Percentiles rank a stretch among this genome's conserved stretches.
Evolutionary conservation across 768 basidiomycete genomes (phyloP).

Genomic region (Tylopilus sp.): DNA sequence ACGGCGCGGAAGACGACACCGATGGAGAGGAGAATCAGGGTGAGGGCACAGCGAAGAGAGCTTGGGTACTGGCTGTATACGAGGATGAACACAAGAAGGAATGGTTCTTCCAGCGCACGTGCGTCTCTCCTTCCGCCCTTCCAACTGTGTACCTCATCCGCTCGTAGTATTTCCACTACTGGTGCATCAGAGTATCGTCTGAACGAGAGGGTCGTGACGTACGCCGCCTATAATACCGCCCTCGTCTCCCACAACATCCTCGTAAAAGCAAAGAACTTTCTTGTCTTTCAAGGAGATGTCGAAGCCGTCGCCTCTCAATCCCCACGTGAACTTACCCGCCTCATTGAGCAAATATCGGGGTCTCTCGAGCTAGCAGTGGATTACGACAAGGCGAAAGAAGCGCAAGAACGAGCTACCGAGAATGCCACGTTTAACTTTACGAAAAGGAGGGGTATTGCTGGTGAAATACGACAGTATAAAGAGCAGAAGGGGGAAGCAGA

Average conservation of each 20-base stretch:
- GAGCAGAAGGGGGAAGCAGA: conserved; percentile 95
- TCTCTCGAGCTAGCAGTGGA: conserved; percentile 85
- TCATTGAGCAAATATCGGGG: conserved; percentile 95
- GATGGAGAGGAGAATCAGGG: conserved; percentile 52
- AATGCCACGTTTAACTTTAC: conserved; percentile 93
- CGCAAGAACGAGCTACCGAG: conserved; percentile 88
- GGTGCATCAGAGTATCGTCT: conserved; percentile 91
- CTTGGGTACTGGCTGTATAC: conserved; percentile 95
- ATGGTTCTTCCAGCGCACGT: conserved; percentile 92
- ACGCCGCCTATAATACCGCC: conserved; percentile 84
- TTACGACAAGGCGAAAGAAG: conserved; percentile 86
- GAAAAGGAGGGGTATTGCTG: conserved; percentile 88
- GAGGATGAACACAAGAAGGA: conserved; percentile 74
- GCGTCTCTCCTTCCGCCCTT: conserved; percentile 32
- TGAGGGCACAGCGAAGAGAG: conserved; percentile 84
- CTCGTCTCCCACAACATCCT: conserved; percentile 90
- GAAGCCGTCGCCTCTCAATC: conserved; percentile 97
- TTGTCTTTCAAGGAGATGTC: conserved; percentile 99
- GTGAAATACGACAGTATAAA: conserved; percentile 96
- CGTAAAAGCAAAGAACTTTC: conserved; percentile 98
- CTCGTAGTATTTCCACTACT: conserved; percentile 72
- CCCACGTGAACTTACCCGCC: conserved; percentile 79
- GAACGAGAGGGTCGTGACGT: conserved; percentile 77
- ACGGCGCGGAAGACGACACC: conserved; percentile 48
- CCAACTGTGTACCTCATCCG: background rate